Evolutionary conservation across 2,329 filamentous ascomycete species (phyloP).

Genomic region (Emmonsia crescens): DNA sequence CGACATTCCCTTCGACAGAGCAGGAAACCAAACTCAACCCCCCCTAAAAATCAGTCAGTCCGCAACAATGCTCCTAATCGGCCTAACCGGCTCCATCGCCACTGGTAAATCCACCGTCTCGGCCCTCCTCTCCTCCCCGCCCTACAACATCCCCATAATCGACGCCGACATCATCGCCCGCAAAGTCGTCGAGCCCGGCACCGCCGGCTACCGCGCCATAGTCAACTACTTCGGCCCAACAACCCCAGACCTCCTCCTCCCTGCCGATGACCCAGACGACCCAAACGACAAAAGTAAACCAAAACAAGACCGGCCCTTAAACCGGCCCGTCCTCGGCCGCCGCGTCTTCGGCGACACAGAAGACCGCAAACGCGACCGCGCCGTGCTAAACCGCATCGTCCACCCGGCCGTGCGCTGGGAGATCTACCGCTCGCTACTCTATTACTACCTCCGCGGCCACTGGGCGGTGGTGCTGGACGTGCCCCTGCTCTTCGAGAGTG

Average conservation of each 20-base stretch:
- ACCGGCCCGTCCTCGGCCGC: slow-evolving; percentile 72
- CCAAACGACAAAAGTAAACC: slow-evolving; percentile 10
- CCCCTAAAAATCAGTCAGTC: not conserved
- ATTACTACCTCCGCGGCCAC: slow-evolving; percentile 60
- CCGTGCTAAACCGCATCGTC: slow-evolving; percentile 75
- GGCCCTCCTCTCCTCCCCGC: slow-evolving; percentile 62
- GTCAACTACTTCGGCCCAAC: slow-evolving; percentile 67
- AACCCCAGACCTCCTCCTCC: slow-evolving; percentile 75
- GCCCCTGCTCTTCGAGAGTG: slow-evolving; percentile 80
- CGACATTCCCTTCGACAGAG: not conserved
- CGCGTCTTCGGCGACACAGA: slow-evolving; percentile 75
- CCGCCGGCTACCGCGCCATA: slow-evolving; percentile 70
- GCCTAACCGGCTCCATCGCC: slow-evolving; percentile 91
- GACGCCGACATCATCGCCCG: slow-evolving; percentile 90
- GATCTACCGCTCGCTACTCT: slow-evolving; percentile 66
- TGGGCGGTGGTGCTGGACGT: slow-evolving; percentile 93
- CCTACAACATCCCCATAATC: slow-evolving; percentile 80
- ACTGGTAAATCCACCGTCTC: slow-evolving; percentile 98
- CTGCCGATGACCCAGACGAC: slow-evolving; percentile 24
- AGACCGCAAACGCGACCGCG: slow-evolving; percentile 59
- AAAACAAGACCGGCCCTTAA: slow-evolving; percentile 52
- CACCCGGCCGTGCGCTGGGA: slow-evolving; percentile 79
- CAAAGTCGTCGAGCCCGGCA: slow-evolving; percentile 88
- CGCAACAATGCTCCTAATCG: slow-evolving; percentile 75
- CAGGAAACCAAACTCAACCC: not conserved